These are phyloP conservation scores for Lepiota brunneoincarnata DNA, from an alignment of 768 basidiomycete genomes.

Conservation along the genomic window DNA sequence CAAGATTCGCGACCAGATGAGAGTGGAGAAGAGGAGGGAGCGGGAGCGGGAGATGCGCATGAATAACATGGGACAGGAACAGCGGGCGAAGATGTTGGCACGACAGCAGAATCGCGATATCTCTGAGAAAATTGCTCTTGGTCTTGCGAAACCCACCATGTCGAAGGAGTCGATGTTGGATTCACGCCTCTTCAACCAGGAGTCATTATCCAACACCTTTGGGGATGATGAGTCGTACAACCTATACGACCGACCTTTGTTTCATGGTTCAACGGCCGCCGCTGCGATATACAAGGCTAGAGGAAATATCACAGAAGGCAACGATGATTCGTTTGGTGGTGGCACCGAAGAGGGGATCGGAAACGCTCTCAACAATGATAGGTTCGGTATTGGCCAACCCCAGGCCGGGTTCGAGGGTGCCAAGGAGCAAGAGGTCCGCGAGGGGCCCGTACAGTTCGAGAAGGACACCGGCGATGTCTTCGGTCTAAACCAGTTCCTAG, in stretches of 20 bases:
- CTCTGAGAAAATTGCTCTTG: constrained; percentile 97
- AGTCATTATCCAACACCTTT: constrained; percentile 77
- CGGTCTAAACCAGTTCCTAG: constrained; percentile 94
- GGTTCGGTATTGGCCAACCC: constrained; percentile 86
- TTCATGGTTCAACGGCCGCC: constrained; percentile 93
- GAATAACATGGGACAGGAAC: constrained; percentile 98
- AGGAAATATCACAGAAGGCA: constrained; percentile 79
- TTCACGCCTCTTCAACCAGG: constrained; percentile 96
- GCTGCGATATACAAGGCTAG: constrained; percentile 99
- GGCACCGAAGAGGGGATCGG: constrained; percentile 95
- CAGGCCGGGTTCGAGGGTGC: constrained; percentile 91
- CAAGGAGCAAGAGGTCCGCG: constrained; percentile 74
- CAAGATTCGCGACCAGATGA: constrained; percentile 85
- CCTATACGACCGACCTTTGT: constrained; percentile 91
- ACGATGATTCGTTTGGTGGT: constrained; percentile 90
- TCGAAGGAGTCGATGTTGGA: constrained; percentile 98
- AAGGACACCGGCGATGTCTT: constrained; percentile 98
- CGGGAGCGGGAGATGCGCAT: constrained; percentile 97
- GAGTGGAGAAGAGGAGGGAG: constrained; percentile 88
- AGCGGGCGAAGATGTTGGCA: constrained; percentile 92
- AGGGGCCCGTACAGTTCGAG: constrained; percentile 98
- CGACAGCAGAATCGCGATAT: constrained; percentile 98
- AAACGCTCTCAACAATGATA: constrained; percentile 87
- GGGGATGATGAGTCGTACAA: constrained; percentile 94
- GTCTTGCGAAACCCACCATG: constrained; percentile 92